Base-by-base conservation (phyloP, 352 stramenopile species). In the Phytophthora fragariae region DNA sequence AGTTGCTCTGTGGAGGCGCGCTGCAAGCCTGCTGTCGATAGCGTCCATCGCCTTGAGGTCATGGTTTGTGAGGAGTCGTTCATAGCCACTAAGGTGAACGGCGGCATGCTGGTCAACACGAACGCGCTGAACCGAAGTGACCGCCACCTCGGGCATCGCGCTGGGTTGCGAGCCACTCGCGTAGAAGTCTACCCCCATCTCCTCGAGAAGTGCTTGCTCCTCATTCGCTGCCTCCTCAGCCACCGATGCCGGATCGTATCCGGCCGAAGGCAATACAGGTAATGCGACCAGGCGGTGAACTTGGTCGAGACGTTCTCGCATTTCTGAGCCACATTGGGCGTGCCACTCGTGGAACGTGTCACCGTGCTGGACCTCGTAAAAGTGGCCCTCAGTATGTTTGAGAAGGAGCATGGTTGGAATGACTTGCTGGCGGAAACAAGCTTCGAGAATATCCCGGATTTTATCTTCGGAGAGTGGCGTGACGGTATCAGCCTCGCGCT, bases 161-260 rank as follows among this genome's bases (percentile, higher is more conserved):
- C 17, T 29, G 2, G 4, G 1, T 17, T 54, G 47, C 9, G 47
- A 54, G n/a, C 47, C 47, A 27, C 47, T 54, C 7, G 47, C 47
- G 19, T 54, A 54, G 11, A 29, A 54, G n/a, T 54, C 47, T 27
- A 54, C n/a, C n/a, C 47, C 47, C 47, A 54, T 54, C n/a, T 24
- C 47, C 17, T 54, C 47, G 6, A 54, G 47, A 24, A 54, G 47
- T 8, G 47, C 47, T 14, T 54, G 47, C 11, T 54, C 47, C n/a
- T 54, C 47, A 8, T 29, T 12, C 17, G 19, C 17, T 9, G 19
- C 47, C 14, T 54, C 47, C n/a, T 14, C 47, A 1, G 47, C n/a
- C 11, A 54, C n/a, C 15, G 47, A 54, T 7, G 31, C 47, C n/a
- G 47, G 47, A 5, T 54, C 47, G 19, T 54, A 54, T n/a, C n/a